Conservation (phyloP, 2,329 filamentous ascomycete genomes). For the Fusarium cyanostomum region DNA sequence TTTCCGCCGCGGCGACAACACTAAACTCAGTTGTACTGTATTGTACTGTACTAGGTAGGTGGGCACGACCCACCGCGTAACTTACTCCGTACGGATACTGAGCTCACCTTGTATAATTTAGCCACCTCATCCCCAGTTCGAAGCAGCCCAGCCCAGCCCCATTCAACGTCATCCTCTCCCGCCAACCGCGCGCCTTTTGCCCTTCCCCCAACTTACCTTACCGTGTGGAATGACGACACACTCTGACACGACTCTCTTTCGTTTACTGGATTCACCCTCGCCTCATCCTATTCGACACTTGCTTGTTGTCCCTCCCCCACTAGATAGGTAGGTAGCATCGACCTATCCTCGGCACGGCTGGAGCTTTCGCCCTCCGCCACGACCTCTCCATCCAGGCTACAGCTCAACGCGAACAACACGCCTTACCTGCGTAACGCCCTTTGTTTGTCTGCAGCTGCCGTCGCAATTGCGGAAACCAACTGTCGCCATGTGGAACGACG, state of each 20-base stretch:
- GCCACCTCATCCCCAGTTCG: constrained; percentile 14
- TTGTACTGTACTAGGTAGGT: too few relatives aligned
- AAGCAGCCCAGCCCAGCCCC: constrained; percentile 27
- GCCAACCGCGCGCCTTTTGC: constrained; percentile 21
- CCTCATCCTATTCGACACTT: constrained; percentile 21
- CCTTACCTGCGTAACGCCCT: neutral
- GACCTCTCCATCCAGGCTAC: constrained; percentile 28
- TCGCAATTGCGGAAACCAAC: constrained; percentile 23
- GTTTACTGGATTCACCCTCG: constrained; percentile 2
- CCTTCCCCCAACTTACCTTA: neutral
- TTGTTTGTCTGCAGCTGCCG: constrained; percentile 3
- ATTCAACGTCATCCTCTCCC: constrained; percentile 39
- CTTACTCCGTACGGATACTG: too few relatives aligned
- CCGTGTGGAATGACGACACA: constrained; percentile 36
- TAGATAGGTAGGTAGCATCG: constrained; percentile 8
- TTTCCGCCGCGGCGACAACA: too few relatives aligned
- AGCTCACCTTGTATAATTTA: neutral
- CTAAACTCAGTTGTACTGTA: constrained; percentile 5
- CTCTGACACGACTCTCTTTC: constrained; percentile 8
- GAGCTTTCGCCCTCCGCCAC: constrained; percentile 31
- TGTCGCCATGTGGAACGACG: constrained; percentile 91
- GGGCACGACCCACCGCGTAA: constrained; percentile 8
- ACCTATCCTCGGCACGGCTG: constrained; percentile 29
- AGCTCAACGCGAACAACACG: constrained; percentile 25
- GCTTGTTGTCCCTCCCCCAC: constrained; percentile 37